Percentiles rank a stretch among this genome's conserved stretches.
These are phyloP conservation scores for Sporothrix luriei DNA, from an alignment of 2,329 filamentous ascomycete species.

Conservation along the genomic window DNA sequence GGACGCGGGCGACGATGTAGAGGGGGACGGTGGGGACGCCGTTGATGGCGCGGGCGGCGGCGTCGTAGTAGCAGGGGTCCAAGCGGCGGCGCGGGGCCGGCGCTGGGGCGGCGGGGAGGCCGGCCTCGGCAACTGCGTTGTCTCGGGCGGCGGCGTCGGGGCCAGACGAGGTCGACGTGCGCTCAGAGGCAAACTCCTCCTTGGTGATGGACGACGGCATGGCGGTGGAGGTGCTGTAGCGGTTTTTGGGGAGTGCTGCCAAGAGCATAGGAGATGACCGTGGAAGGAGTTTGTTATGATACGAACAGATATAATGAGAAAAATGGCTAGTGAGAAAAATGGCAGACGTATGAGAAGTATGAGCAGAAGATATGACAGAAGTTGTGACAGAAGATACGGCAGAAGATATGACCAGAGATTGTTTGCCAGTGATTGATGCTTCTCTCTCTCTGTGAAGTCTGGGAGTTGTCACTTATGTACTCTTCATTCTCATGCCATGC, in stretches of 20 bases:
- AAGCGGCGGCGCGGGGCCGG: neutral
- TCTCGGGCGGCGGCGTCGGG: neutral
- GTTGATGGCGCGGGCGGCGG: neutral
- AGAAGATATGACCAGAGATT: neutral
- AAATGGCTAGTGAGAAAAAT: no score
- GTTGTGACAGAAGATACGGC: neutral
- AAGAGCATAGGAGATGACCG: neutral
- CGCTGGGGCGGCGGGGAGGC: neutral
- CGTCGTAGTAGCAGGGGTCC: neutral
- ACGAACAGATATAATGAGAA: no score
- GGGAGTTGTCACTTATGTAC: neutral
- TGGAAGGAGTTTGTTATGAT: neutral
- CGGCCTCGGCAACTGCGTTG: neutral
- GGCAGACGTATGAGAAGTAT: no score
- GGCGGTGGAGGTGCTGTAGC: neutral
- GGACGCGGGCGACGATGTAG: slow-evolving; percentile 11
- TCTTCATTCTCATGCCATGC: no score
- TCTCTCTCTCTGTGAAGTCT: no score
- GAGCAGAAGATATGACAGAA: neutral
- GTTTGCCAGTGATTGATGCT: no score
- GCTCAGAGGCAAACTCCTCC: neutral
- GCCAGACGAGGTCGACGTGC: neutral
- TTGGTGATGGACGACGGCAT: slow-evolving; percentile 8
- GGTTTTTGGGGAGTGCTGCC: neutral
- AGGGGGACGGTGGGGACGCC: neutral